Percentiles rank a stretch among this genome's conserved stretches.
These are phyloP conservation scores for Mortierella sp. DNA, from an alignment of 371 early-diverging fungal species.

Conservation along the genomic window DNA sequence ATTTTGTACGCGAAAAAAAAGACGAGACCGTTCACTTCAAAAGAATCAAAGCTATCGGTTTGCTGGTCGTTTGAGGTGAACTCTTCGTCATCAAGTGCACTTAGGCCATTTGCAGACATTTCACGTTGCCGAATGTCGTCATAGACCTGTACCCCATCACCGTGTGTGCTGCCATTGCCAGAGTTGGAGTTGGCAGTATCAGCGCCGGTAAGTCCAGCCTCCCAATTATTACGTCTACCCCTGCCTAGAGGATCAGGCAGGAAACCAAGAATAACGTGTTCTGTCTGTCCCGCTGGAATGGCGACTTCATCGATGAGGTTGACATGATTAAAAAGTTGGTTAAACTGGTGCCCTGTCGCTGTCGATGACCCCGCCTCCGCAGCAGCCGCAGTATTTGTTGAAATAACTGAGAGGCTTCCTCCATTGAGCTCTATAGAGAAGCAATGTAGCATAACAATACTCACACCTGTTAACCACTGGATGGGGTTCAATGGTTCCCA, in stretches of 20 bases:
- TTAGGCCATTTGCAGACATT: slow-evolving; percentile 37
- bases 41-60: slow-evolving; percentile 52
- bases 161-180: slow-evolving; percentile 34
- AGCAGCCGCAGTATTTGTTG: slow-evolving; percentile 61
- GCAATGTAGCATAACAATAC: no score
- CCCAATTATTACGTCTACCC: slow-evolving; percentile 40
- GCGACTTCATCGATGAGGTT: slow-evolving; percentile 82
- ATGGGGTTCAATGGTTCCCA: no score
- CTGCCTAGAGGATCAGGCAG: slow-evolving; percentile 65
- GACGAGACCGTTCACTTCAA: slow-evolving; percentile 84
- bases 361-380: slow-evolving; percentile 55
- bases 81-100: slow-evolving; percentile 60
- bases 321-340: slow-evolving; percentile 91
- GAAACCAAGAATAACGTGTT: slow-evolving; percentile 79
- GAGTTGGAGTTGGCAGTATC: slow-evolving; percentile 34
- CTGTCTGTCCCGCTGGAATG: slow-evolving; percentile 70
- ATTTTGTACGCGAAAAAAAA: slow-evolving; percentile 85
- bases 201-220: slow-evolving; percentile 5
- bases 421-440: no score
- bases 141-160: slow-evolving; percentile 38
- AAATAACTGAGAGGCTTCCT: slow-evolving; percentile 3
- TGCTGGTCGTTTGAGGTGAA: slow-evolving; percentile 52
- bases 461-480: no score
- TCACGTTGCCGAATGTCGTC: slow-evolving; percentile 46
- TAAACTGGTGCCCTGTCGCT: slow-evolving; percentile 75